Percentiles rank a stretch among this genome's conserved stretches.
Conservation (phyloP, 352 stramenopile species). For the Globisporangium uncinulatum region DNA sequence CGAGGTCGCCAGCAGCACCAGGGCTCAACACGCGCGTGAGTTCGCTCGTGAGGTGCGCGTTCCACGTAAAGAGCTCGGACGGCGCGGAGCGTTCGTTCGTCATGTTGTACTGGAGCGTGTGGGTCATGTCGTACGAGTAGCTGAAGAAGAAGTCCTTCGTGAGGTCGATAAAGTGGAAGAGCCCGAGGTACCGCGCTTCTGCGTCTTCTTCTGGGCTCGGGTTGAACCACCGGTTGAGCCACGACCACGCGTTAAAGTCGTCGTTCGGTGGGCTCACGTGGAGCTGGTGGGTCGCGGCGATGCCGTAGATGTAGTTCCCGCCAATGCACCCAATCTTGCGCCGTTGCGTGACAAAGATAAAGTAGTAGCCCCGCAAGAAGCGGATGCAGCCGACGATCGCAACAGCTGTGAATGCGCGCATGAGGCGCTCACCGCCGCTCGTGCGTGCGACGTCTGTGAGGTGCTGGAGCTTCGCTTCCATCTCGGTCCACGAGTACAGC, state of each 20-base stretch:
- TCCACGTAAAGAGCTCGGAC: constrained; percentile 97
- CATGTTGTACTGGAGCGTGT: constrained; percentile 98
- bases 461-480: constrained; percentile 69
- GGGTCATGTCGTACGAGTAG: constrained; percentile 98
- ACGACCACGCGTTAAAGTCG: constrained; percentile 52
- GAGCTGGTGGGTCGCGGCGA: constrained; percentile 91
- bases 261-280: constrained; percentile 61
- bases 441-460: constrained; percentile 45
- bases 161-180: constrained; percentile 99
- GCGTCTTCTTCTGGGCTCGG: constrained; percentile 77
- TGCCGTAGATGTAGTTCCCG: constrained; percentile 97
- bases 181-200: constrained; percentile 88
- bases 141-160: constrained; percentile 99
- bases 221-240: constrained; percentile 82
- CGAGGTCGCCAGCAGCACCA: constrained; percentile 76
- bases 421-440: constrained; percentile 31
- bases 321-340: constrained; percentile 96
- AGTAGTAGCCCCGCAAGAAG: constrained; percentile 98
- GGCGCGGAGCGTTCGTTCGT: constrained; percentile 67
- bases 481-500: constrained; percentile 74
- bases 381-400: constrained; percentile 97
- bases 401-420: constrained; percentile 87
- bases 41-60: constrained; percentile 94
- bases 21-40: constrained; percentile 83
- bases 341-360: constrained; percentile 96